These are phyloP conservation scores for Trichoderma asperelloides DNA, from an alignment of 495 filamentous ascomycete species.

Conservation along the genomic window DNA sequence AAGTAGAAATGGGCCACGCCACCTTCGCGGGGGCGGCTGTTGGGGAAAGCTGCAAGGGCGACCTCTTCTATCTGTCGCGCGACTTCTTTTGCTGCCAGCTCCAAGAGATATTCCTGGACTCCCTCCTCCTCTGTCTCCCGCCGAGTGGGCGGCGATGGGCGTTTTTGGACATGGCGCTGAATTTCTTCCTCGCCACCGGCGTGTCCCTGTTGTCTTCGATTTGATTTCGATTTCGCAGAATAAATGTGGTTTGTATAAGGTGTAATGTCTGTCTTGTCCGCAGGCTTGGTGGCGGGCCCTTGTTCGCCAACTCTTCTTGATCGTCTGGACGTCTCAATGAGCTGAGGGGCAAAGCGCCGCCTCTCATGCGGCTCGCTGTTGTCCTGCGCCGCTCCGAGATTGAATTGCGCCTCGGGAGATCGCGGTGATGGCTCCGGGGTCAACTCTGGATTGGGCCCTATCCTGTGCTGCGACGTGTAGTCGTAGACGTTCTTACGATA, in stretches of 20 bases:
- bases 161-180: constrained; percentile 30
- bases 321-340: constrained; percentile 58
- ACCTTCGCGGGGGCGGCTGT: constrained; percentile 34
- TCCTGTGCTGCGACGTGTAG: constrained; percentile 16
- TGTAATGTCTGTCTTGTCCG: constrained; percentile 50
- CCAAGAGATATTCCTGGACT: constrained; percentile 65
- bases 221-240: constrained; percentile 31
- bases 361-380: constrained; percentile 14
- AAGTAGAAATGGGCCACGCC: constrained; percentile 48
- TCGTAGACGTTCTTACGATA: constrained; percentile 26
- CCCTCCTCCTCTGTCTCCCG: constrained; percentile 59
- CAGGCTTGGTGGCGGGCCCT: constrained; percentile 39
- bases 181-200: constrained; percentile 19
- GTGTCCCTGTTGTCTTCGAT: constrained; percentile 17
- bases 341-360: constrained; percentile 52
- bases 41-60: constrained; percentile 41
- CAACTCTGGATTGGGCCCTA: constrained; percentile 33
- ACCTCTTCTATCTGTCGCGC: constrained; percentile 54
- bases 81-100: constrained; percentile 65
- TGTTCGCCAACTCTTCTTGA: constrained; percentile 44
- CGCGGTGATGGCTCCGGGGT: constrained; percentile 45
- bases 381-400: constrained; percentile 20
- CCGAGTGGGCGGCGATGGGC: constrained; percentile 24
- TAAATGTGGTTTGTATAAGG: constrained; percentile 51
- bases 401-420: constrained; percentile 20